These are phyloP conservation scores for Termitomyces sp. DNA, from an alignment of 768 basidiomycete species.

Conservation along the genomic window DNA sequence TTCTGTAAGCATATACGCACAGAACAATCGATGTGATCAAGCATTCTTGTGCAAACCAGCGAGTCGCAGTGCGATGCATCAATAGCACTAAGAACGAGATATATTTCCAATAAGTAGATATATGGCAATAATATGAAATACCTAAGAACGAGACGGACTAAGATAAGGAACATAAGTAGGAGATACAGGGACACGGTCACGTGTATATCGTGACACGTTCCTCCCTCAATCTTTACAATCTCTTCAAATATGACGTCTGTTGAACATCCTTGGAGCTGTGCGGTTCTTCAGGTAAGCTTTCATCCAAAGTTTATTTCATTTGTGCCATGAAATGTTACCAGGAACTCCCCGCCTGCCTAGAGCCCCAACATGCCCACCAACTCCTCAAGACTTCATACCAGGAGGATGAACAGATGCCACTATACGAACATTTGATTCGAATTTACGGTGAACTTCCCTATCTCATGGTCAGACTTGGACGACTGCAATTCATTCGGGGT, in stretches of 20 bases:
- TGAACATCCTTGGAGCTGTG: background rate
- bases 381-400: background rate
- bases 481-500: background rate
- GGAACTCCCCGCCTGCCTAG: background rate
- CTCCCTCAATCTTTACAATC: background rate
- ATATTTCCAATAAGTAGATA: too few species aligned
- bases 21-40: background rate
- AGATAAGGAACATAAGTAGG: too few species aligned
- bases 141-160: too few species aligned
- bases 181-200: too few species aligned
- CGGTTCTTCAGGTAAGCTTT: background rate
- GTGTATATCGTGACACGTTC: too few species aligned
- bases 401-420: background rate
- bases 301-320: background rate
- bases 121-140: too few species aligned
- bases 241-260: background rate
- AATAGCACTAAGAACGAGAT: too few species aligned
- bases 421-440: background rate
- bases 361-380: background rate
- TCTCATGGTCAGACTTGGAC: background rate
- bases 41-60: background rate
- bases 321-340: background rate
- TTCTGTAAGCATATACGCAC: background rate
- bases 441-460: background rate
- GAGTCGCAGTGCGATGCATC: too few species aligned